These are phyloP conservation scores for Taiwanofungus camphoratus DNA, from an alignment of 1,284 basidiomycete genomes.

Conservation along the genomic window DNA sequence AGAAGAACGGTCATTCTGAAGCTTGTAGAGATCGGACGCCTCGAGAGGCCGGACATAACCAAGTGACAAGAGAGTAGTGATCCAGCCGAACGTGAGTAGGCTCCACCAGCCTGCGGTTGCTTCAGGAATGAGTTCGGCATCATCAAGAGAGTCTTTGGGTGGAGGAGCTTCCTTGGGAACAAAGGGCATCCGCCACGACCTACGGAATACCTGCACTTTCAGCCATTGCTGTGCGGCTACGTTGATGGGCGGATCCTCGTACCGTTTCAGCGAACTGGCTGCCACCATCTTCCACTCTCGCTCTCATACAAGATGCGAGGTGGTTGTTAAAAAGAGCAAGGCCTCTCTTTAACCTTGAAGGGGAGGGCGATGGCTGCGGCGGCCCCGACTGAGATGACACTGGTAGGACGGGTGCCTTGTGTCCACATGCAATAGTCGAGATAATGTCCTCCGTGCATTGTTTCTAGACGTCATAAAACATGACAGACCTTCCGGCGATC, in stretches of 20 bases:
- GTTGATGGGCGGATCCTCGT: neutral
- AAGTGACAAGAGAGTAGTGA: slow-evolving; percentile 63
- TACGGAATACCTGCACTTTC: slow-evolving; percentile 3
- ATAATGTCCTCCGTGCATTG: too few species aligned
- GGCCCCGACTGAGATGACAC: too few species aligned
- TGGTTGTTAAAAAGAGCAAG: too few species aligned
- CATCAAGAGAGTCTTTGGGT: slow-evolving; percentile 46
- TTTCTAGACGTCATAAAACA: too few species aligned
- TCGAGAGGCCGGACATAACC: slow-evolving; percentile 80
- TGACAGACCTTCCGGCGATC: too few species aligned
- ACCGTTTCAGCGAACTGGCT: neutral
- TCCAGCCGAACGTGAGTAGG: slow-evolving; percentile 64
- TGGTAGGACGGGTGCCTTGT: too few species aligned
- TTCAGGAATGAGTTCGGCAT: slow-evolving; percentile 47
- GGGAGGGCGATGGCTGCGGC: too few species aligned
- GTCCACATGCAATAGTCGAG: too few species aligned
- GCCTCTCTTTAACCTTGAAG: too few species aligned
- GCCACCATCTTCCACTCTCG: too few species aligned
- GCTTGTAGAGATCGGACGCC: slow-evolving; percentile 79
- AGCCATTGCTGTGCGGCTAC: neutral
- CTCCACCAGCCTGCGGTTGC: slow-evolving; percentile 44
- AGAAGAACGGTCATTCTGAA: slow-evolving; percentile 59
- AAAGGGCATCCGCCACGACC: slow-evolving; percentile 18
- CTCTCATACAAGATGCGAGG: too few species aligned
- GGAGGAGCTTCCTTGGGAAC: slow-evolving; percentile 35